phyloP scores from a whole-genome alignment of 331 rosid species.

The Acacia pycnantha region DNA sequence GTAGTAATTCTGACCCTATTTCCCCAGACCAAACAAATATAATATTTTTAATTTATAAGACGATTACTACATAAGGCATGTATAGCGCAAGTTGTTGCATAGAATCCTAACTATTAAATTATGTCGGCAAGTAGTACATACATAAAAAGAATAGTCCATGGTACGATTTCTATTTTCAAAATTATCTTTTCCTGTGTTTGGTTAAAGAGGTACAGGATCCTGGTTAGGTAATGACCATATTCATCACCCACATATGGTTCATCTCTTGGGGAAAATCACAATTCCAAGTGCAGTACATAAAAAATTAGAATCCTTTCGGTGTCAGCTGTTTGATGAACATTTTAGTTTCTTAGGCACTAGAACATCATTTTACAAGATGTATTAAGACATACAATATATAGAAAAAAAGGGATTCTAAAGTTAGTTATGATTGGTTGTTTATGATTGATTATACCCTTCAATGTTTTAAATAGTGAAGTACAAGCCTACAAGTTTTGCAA shows the following conservation, averaged over 20 bases:
- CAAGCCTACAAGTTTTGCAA: not conserved
- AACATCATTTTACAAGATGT: not conserved
- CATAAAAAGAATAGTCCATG: not conserved
- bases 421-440: not conserved
- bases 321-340: not conserved
- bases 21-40: not conserved
- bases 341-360: not conserved
- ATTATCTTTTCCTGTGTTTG: constrained; percentile 9
- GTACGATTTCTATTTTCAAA: constrained; percentile 9
- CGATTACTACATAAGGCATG: not conserved
- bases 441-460: not conserved
- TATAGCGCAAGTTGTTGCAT: not conserved
- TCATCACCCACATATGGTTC: not conserved
- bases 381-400: not conserved
- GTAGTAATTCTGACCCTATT: not conserved
- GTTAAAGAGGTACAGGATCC: not conserved
- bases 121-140: constrained; percentile 14
- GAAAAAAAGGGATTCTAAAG: not conserved
- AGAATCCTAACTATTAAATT: not conserved
- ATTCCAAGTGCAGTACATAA: not conserved
- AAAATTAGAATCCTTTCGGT: not conserved
- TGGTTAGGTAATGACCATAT: not conserved
- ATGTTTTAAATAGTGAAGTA: not conserved
- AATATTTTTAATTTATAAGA: not conserved
- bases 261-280: not conserved